Evolutionary conservation across 164 flowering plant species (phyloP).

Genomic region (Dillenia turbinata): DNA sequence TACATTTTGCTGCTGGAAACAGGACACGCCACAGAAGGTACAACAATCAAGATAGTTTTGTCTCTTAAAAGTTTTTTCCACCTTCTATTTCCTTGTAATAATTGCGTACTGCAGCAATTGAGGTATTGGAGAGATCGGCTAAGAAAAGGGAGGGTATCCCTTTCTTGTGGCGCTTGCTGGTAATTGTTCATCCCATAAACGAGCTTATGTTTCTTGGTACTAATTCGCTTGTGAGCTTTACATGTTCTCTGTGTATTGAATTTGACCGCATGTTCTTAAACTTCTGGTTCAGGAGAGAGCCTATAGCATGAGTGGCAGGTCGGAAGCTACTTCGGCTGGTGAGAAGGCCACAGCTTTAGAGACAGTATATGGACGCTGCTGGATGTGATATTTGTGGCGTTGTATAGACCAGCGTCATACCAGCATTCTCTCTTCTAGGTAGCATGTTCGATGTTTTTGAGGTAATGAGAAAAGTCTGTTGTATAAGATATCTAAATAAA

Average conservation of each 20-base stretch:
- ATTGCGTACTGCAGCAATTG: conserved; percentile 46
- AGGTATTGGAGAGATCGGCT: conserved; percentile 54
- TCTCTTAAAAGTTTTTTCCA: background rate
- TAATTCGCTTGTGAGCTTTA: no score
- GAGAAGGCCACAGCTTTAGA: conserved; percentile 55
- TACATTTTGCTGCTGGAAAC: conserved; percentile 45
- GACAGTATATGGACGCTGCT: conserved; percentile 20
- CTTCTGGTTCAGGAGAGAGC: conserved; percentile 56
- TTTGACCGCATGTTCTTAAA: background rate
- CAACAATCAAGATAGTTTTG: background rate
- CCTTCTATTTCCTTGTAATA: background rate
- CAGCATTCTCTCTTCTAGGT: no score
- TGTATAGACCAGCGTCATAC: no score
- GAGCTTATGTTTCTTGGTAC: no score
- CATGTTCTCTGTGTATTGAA: no score
- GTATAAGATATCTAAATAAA: no score
- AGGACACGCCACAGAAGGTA: conserved; percentile 55
- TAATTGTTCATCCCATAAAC: conserved; percentile 14
- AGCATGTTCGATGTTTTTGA: no score
- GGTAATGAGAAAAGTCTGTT: no score
- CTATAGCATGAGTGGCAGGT: conserved; percentile 37
- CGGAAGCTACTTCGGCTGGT: conserved; percentile 32
- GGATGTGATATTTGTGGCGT: no score
- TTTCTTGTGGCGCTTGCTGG: conserved; percentile 83
- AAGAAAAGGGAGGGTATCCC: conserved; percentile 60